A percentile compares a stretch with the other conserved stretches of the same genome.
Evolutionary conservation across 768 basidiomycete species (phyloP).

Genomic region (Gelatoporia subvermispora): DNA sequence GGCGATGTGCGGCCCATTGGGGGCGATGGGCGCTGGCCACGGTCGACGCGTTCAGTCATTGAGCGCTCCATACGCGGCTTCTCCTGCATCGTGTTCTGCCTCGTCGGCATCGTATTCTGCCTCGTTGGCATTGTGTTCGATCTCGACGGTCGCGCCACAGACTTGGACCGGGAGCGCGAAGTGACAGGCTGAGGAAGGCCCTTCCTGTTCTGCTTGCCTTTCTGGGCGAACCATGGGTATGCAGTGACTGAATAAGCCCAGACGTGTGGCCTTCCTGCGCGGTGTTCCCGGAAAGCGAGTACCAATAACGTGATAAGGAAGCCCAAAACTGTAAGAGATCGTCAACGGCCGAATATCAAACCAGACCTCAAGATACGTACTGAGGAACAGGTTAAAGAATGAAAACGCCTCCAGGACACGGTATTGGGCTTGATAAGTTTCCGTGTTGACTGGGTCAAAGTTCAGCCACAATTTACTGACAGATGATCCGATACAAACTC

Average conservation of each 20-base stretch:
- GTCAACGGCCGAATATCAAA: conserved; percentile 8
- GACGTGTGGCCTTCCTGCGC: conserved; percentile 43
- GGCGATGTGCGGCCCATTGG: conserved; percentile 2
- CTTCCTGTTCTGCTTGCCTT: conserved; percentile 20
- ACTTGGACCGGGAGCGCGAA: conserved; percentile 17
- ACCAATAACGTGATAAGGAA: conserved; percentile 43
- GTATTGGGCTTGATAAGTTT: conserved; percentile 87
- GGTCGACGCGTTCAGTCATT: conserved; percentile 7
- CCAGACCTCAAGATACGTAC: conserved; percentile 36
- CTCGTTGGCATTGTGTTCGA: conserved; percentile 11
- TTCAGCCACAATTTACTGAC: background rate
- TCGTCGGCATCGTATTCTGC: background rate
- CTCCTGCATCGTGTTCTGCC: background rate
- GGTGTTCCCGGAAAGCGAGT: conserved; percentile 39
- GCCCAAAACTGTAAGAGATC: conserved; percentile 38
- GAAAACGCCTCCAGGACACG: conserved; percentile 78
- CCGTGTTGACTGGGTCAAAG: conserved; percentile 59
- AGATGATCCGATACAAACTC: conserved; percentile 25
- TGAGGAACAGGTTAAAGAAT: conserved; percentile 67
- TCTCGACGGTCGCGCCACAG: conserved; percentile 1
- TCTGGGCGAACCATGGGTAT: conserved; percentile 62
- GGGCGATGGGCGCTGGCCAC: conserved; percentile 5
- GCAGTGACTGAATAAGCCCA: conserved; percentile 69
- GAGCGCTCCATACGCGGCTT: background rate
- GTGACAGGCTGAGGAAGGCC: conserved; percentile 41